phyloP scores from a whole-genome alignment of 768 basidiomycete species.

The Tubosaeta sp. region DNA sequence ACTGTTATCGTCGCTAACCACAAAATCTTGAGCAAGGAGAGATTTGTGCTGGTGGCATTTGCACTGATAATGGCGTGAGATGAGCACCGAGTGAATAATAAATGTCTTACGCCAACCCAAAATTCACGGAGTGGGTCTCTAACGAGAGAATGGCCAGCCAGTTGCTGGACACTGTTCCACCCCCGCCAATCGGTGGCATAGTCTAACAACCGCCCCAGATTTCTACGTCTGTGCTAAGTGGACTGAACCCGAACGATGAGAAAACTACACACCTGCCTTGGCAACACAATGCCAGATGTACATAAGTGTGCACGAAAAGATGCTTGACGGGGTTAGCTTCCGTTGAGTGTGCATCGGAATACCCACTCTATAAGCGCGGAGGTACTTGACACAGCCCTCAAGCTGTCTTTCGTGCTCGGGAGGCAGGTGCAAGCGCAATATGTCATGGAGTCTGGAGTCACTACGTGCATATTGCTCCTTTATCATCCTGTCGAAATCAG shows the following conservation, averaged over 20 bases:
- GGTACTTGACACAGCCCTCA: neutral
- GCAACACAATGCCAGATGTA: constrained; percentile 21
- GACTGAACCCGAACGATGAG: neutral
- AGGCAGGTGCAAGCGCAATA: constrained; percentile 4
- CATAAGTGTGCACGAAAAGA: constrained; percentile 23
- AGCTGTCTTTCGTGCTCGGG: constrained; percentile 1
- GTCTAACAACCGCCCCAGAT: constrained; percentile 7
- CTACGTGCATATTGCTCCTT: neutral
- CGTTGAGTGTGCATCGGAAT: neutral
- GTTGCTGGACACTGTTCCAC: constrained; percentile 18
- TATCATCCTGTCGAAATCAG: constrained; percentile 3
- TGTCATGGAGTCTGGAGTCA: neutral
- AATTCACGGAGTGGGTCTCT: constrained; percentile 9
- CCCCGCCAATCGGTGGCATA: constrained; percentile 7
- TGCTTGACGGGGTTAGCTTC: constrained; percentile 15
- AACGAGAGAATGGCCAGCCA: constrained; percentile 14
- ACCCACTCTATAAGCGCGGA: constrained; percentile 22
- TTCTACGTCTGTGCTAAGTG: constrained; percentile 1
- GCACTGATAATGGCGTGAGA: constrained; percentile 5
- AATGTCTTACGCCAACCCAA: constrained; percentile 7
- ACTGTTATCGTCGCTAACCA: constrained; percentile 10
- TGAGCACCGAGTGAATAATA: neutral
- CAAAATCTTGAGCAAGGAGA: neutral
- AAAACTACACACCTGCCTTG: constrained; percentile 1
- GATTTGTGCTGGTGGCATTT: constrained; percentile 11